A percentile compares a stretch with the other conserved stretches of the same genome.
phyloP scores from a whole-genome alignment of 2,329 filamentous ascomycete species.

The Cytospora mali region DNA sequence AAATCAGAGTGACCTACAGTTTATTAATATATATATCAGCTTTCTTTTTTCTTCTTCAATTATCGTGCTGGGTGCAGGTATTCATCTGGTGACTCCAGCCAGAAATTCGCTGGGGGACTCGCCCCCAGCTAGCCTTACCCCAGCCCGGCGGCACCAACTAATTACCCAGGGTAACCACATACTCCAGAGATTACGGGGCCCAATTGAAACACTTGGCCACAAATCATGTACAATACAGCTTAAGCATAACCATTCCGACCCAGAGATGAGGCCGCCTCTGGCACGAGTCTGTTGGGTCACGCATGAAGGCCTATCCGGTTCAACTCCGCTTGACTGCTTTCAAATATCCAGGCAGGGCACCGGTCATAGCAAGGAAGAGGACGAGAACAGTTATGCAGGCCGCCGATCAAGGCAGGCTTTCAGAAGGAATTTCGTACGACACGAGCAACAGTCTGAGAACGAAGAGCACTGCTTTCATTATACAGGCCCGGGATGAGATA shows the following conservation, averaged over 20 bases:
- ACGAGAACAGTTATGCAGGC: background rate
- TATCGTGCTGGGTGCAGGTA: background rate
- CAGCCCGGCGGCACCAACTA: no score
- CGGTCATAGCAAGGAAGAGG: background rate
- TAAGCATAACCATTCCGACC: no score
- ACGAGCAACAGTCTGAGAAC: background rate
- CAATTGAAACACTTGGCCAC: no score
- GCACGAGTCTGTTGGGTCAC: background rate
- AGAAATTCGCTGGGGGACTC: background rate
- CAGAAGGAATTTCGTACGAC: background rate
- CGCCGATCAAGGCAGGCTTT: background rate
- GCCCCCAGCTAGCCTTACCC: no score
- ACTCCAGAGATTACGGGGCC: no score
- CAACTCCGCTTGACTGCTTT: background rate
- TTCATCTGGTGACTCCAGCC: background rate
- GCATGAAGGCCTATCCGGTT: background rate
- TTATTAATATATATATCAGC: background rate
- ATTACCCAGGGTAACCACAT: no score
- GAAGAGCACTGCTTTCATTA: background rate
- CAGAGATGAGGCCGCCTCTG: background rate
- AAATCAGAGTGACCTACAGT: background rate
- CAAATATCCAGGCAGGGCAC: background rate
- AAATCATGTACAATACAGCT: no score
- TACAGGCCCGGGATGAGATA: background rate
- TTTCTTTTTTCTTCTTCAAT: no score